Evolutionary conservation across 305 asterid genomes (phyloP), one percentile per base, ranked within the genome.

Genomic region (Solanum hybrid): DNA sequence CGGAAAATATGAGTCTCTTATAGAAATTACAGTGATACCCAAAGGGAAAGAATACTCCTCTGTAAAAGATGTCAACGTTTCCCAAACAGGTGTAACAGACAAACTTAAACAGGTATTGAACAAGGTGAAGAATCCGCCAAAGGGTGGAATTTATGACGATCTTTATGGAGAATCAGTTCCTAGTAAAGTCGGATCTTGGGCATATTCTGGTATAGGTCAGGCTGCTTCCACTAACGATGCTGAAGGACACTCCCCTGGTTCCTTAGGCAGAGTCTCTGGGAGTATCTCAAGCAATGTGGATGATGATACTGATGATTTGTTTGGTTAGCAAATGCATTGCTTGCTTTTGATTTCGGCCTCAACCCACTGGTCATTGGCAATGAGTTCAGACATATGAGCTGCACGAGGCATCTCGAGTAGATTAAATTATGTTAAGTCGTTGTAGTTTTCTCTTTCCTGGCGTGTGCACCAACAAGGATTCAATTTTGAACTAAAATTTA

Each of bases 1-100:
- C 8, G 99, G 99, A 88, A 97, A 96, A 92, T 97, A 97, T 39
- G 99, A 97, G 92, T 96, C 99, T 29, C 99, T 97, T 40, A 96
- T 97, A 78, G 98, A 97, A 92, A 89, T 89, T 78, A 97, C 98
- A 2, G 96, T 97, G 51, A 96, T 97, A 89, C 98, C 99, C 28
- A 96, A 95, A 92, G 98, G 99, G 90, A 96, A 93, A 92, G 99
- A 93, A 92, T 95, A 93, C 86, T 89, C 94, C 40, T 90, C 94
- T 16, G 86, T 46, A 81, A 96, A 94, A 89, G 97, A 93, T 92
- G 91, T 91, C 5, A 86, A 88, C 84, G 83, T 64, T 90, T 90
- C 96, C 40, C 96, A 94, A 91, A 90, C 94, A 40, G 99, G 98
- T 3, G 95, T 97, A 39, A 97, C 99, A 0, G 98, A 96, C 90